Evolutionary conservation across 164 flowering plant genomes (phyloP).

Genomic region (Umbilicus rupestris): DNA sequence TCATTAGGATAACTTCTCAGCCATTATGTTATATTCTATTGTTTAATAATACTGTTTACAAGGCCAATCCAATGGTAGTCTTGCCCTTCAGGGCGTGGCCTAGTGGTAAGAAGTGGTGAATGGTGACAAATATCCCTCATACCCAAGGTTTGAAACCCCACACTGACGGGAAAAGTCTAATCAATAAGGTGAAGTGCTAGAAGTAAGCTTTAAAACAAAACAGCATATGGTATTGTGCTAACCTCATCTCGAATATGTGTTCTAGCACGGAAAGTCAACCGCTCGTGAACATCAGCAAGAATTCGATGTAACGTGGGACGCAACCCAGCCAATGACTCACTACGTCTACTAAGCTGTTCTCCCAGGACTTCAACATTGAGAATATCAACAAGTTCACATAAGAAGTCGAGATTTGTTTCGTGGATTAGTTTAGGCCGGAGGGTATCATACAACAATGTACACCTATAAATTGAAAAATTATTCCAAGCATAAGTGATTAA

Average conservation of each 20-base stretch:
- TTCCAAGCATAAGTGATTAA: not conserved
- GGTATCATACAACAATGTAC: slow-evolving; percentile 85
- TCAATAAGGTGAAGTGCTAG: not conserved
- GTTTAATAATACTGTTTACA: not conserved
- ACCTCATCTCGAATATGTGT: slow-evolving; percentile 97
- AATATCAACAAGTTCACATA: slow-evolving; percentile 92
- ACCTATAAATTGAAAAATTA: slow-evolving; percentile 38
- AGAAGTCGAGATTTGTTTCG: slow-evolving; percentile 83
- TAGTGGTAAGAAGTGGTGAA: too few species aligned
- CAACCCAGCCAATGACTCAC: slow-evolving; percentile 78
- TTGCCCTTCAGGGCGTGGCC: too few species aligned
- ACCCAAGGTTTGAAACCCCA: too few species aligned
- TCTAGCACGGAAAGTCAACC: slow-evolving; percentile 90
- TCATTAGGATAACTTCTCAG: not conserved
- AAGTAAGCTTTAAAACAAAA: not conserved
- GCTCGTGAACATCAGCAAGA: slow-evolving; percentile 88
- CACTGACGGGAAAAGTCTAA: too few species aligned
- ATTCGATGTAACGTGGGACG: slow-evolving; percentile 81
- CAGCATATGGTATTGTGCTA: not conserved
- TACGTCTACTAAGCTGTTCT: slow-evolving; percentile 63
- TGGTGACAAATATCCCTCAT: too few species aligned
- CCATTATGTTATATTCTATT: not conserved
- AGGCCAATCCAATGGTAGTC: not conserved
- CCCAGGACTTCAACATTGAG: slow-evolving; percentile 94
- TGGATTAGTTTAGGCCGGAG: slow-evolving; percentile 89